Percentiles rank a stretch among this genome's conserved stretches.
phyloP scores from a whole-genome alignment of 495 filamentous ascomycete genomes.

The Daldinia grandis region DNA sequence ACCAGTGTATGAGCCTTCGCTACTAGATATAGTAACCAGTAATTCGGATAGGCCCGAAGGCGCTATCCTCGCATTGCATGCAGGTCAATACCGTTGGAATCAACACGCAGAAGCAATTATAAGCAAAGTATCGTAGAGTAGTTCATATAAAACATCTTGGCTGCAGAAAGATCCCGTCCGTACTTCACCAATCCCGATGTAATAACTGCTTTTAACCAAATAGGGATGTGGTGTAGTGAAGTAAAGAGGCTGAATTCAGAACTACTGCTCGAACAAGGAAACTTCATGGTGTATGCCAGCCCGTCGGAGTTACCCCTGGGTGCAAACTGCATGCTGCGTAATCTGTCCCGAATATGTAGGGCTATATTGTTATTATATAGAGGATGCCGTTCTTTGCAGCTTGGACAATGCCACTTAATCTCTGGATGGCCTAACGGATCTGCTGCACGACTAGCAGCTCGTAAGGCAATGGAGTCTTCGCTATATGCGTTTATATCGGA shows the following conservation, averaged over 20 bases:
- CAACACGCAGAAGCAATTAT: slow-evolving; percentile 2
- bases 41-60: slow-evolving; percentile 17
- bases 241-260: slow-evolving; percentile 40
- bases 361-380: slow-evolving; percentile 36
- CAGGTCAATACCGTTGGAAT: slow-evolving; percentile 35
- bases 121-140: slow-evolving; percentile 4
- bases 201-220: slow-evolving; percentile 25
- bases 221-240: slow-evolving; percentile 24
- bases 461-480: slow-evolving; percentile 34
- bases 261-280: slow-evolving; percentile 6
- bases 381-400: slow-evolving; percentile 22
- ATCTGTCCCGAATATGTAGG: slow-evolving; percentile 16
- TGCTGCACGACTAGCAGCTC: background rate
- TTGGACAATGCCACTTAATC: slow-evolving; percentile 3
- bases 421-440: slow-evolving; percentile 6
- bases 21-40: slow-evolving; percentile 5
- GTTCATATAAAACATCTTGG: slow-evolving; percentile 32
- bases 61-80: slow-evolving; percentile 19
- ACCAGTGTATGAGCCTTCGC: background rate
- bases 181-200: slow-evolving; percentile 7
- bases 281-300: background rate
- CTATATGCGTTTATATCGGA: slow-evolving; percentile 27
- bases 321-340: slow-evolving; percentile 7
- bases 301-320: slow-evolving; percentile 11
- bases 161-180: slow-evolving; percentile 29